Conservation (phyloP, 208 protist genomes). For the Leishmania braziliensis region DNA sequence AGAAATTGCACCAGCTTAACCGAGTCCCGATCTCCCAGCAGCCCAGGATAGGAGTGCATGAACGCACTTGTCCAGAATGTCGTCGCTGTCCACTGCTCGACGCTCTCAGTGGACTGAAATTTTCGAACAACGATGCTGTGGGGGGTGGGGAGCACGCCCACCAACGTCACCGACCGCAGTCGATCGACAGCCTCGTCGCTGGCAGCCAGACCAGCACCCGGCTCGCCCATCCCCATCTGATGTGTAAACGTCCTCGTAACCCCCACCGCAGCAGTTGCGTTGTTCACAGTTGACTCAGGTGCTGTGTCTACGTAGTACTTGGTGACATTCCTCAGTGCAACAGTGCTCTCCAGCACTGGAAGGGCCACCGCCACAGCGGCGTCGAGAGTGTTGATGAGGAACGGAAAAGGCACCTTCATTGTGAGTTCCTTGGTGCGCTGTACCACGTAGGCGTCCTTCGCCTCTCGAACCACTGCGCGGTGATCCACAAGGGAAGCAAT, state of each 20-base stretch:
- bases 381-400: conserved; percentile 71
- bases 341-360: conserved; percentile 42
- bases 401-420: conserved; percentile 29
- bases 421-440: conserved; percentile 23
- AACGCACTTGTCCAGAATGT: conserved; percentile 86
- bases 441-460: conserved; percentile 44
- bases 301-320: conserved; percentile 29
- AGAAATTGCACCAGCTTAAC: conserved; percentile 70
- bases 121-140: conserved; percentile 75
- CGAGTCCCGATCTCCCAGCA: conserved; percentile 63
- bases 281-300: conserved; percentile 10
- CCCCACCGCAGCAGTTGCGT: conserved; percentile 12
- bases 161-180: conserved; percentile 64
- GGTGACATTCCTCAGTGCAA: conserved; percentile 21
- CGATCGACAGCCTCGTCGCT: conserved; percentile 41
- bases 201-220: conserved; percentile 26
- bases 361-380: conserved; percentile 52
- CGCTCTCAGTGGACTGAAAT: conserved; percentile 60
- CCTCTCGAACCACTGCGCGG: conserved; percentile 47
- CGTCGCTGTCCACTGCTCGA: conserved; percentile 75
- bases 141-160: conserved; percentile 81
- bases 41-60: conserved; percentile 38
- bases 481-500: conserved; percentile 60
- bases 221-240: conserved; percentile 8
- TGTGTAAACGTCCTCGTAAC: conserved; percentile 9